Conservation (phyloP, 2,329 filamentous ascomycete species). For the Sporothrix pseudoabietina region DNA sequence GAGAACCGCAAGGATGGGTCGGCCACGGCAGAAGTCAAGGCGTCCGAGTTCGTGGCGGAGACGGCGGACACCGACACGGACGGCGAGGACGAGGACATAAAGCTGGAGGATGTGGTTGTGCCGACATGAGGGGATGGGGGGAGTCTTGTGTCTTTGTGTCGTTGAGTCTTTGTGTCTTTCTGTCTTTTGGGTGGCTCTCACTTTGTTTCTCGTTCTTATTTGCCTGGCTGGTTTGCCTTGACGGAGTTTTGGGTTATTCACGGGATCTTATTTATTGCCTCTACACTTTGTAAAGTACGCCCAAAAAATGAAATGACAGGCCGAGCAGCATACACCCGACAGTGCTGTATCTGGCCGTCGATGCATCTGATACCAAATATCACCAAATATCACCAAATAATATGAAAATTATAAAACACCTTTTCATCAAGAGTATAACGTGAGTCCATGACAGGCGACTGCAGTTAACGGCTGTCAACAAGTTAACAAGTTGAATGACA, state of each 20-base stretch:
- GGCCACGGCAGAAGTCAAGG: conserved; percentile 55
- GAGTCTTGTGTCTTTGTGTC: background rate
- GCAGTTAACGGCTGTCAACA: too few relatives aligned
- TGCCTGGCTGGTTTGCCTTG: background rate
- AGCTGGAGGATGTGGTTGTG: conserved; percentile 76
- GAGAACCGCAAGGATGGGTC: conserved; percentile 62
- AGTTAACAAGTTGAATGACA: background rate
- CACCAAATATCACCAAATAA: background rate
- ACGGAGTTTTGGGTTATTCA: background rate
- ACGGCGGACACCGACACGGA: conserved; percentile 59
- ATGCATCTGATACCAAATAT: conserved; percentile 13
- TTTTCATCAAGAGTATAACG: background rate
- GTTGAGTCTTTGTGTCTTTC: too few relatives aligned
- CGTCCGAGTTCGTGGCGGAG: conserved; percentile 46
- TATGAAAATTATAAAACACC: background rate
- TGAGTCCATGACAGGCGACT: background rate
- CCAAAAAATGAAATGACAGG: conserved; percentile 1
- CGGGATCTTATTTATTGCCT: background rate
- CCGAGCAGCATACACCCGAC: background rate
- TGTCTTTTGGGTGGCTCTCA: background rate
- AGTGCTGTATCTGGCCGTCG: background rate
- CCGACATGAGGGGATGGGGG: background rate
- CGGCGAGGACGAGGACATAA: conserved; percentile 64
- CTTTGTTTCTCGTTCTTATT: background rate
- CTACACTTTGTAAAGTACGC: conserved; percentile 12